Evolutionary conservation across 306 rosid species (phyloP).

Genomic region (Astragalus membranaceus): DNA sequence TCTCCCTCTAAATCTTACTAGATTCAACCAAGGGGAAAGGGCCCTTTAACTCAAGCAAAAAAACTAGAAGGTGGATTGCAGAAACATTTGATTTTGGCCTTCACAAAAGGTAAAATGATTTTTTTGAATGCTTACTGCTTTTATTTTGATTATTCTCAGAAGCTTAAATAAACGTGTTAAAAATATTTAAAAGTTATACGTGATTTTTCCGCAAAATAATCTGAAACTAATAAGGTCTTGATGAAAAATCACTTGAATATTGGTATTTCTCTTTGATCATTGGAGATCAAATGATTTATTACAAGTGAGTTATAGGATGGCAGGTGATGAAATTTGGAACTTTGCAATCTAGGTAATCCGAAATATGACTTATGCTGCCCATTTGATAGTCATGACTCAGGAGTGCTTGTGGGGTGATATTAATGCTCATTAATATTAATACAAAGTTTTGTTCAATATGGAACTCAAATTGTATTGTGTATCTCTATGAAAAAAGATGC

Average conservation of each 20-base stretch:
- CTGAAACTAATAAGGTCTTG: neutral
- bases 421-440: too few relatives aligned
- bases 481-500: neutral
- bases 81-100: slow-evolving; percentile 72
- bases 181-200: too few relatives aligned
- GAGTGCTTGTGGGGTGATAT: too few relatives aligned
- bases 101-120: slow-evolving; percentile 65
- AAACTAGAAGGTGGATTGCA: slow-evolving; percentile 88
- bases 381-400: neutral
- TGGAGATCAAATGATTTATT: slow-evolving; percentile 5
- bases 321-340: neutral
- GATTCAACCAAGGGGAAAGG: too few relatives aligned
- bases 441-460: neutral
- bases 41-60: slow-evolving; percentile 71
- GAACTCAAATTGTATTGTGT: neutral
- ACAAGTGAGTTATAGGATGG: slow-evolving; percentile 6
- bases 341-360: neutral
- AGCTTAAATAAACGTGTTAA: too few relatives aligned
- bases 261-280: neutral
- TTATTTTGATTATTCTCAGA: too few relatives aligned
- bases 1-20: too few relatives aligned
- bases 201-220: too few relatives aligned
- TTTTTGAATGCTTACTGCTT: neutral
- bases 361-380: neutral
- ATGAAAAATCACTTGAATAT: slow-evolving; percentile 1